phyloP scores from a whole-genome alignment of 306 rosid species.

The Prinsepia uniflora region DNA sequence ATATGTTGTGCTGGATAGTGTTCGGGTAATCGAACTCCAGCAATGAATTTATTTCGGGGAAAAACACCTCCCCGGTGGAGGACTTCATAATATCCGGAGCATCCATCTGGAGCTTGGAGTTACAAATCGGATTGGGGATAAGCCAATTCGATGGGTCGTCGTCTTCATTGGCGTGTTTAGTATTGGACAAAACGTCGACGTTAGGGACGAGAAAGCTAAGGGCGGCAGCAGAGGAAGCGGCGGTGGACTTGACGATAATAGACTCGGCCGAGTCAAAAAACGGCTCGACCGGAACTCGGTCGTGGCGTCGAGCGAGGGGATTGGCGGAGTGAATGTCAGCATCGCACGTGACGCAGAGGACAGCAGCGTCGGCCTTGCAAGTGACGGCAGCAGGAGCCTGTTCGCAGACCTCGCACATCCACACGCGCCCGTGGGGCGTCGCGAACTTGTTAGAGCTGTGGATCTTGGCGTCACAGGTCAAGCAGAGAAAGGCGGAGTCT shows the following conservation, averaged over 20 bases:
- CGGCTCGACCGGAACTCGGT: slow-evolving; percentile 84
- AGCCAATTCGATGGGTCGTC: slow-evolving; percentile 36
- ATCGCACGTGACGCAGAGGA: slow-evolving; percentile 86
- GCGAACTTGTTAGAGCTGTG: slow-evolving; percentile 60
- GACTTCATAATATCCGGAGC: slow-evolving; percentile 47
- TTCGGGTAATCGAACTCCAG: slow-evolving; percentile 67
- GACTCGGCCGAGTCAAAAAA: slow-evolving; percentile 62
- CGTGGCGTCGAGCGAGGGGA: slow-evolving; percentile 88
- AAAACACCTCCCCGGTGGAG: slow-evolving; percentile 43
- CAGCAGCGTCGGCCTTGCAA: slow-evolving; percentile 96
- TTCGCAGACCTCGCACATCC: slow-evolving; percentile 96
- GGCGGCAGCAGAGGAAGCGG: slow-evolving; percentile 17
- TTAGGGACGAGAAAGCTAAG: slow-evolving; percentile 31
- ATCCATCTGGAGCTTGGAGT: slow-evolving; percentile 40
- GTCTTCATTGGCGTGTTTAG: slow-evolving; percentile 22
- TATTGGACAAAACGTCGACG: slow-evolving; percentile 16
- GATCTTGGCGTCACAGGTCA: slow-evolving; percentile 63
- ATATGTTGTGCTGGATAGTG: slow-evolving; percentile 32
- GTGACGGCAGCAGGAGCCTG: slow-evolving; percentile 91
- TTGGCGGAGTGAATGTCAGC: slow-evolving; percentile 90
- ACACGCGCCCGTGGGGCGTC: slow-evolving; percentile 77
- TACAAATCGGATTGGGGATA: slow-evolving; percentile 45
- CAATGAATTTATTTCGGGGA: slow-evolving; percentile 69
- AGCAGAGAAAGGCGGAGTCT: slow-evolving; percentile 75
- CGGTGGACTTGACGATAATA: slow-evolving; percentile 37